Conservation (phyloP, 306 rosid species). For the Rosa lucieae region DNA sequence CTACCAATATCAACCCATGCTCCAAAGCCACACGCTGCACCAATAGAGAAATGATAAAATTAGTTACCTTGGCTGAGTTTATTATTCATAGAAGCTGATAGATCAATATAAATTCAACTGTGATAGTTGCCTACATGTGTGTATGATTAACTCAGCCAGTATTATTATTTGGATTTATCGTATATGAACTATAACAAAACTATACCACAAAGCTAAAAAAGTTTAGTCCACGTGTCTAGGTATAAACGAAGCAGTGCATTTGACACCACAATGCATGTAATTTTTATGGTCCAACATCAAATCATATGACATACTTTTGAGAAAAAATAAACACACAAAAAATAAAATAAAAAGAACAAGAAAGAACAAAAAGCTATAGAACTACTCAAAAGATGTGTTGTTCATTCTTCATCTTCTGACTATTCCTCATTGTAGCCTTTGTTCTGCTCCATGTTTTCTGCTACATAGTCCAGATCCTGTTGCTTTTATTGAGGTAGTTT, state of each 20-base stretch:
- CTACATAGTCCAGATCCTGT: background rate
- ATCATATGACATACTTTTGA: background rate
- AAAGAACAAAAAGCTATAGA: too few species aligned
- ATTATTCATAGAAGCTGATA: background rate
- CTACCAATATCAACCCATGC: conserved; percentile 93
- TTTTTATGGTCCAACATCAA: background rate
- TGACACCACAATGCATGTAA: background rate
- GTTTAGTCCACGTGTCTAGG: background rate
- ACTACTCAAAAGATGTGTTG: background rate
- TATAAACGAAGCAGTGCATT: background rate
- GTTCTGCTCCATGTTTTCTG: background rate
- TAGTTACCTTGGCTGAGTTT: background rate
- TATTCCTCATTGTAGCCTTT: background rate
- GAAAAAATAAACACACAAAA: background rate
- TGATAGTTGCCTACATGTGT: background rate
- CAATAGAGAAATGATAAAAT: conserved; percentile 19
- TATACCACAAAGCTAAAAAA: background rate
- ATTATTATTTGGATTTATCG: background rate
- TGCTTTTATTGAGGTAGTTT: background rate
- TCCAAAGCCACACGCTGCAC: conserved; percentile 80
- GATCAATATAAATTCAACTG: background rate
- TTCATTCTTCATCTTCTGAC: background rate
- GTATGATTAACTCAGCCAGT: background rate
- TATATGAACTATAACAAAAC: conserved; percentile 1
- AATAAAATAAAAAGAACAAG: too few species aligned